Percentiles rank a stretch among this genome's conserved stretches.
phyloP scores from a whole-genome alignment of 176 grass and related monocot species.

The Oryza punctata region DNA sequence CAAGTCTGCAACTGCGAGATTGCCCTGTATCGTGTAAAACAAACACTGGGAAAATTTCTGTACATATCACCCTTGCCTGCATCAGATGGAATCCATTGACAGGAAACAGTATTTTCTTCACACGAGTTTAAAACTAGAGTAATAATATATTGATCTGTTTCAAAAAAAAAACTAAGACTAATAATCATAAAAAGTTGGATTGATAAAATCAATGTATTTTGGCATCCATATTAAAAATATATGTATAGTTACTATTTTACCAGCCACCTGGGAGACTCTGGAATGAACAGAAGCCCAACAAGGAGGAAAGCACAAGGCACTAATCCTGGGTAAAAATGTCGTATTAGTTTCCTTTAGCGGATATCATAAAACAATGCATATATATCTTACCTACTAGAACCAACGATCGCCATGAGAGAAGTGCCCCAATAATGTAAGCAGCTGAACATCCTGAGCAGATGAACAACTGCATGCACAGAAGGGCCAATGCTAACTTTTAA shows the following conservation, averaged over 20 bases:
- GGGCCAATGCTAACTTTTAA: background rate
- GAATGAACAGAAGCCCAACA: constrained; percentile 64
- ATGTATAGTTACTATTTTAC: constrained; percentile 22
- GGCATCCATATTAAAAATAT: background rate
- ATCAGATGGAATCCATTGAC: background rate
- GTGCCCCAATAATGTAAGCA: constrained; percentile 69
- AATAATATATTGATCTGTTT: too few species aligned
- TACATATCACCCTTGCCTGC: background rate
- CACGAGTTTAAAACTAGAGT: background rate
- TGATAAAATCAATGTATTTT: background rate
- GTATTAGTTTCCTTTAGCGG: constrained; percentile 19
- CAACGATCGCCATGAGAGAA: constrained; percentile 67
- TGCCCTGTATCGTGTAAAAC: background rate
- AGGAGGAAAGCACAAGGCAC: constrained; percentile 65
- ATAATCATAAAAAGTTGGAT: background rate
- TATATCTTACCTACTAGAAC: constrained; percentile 64
- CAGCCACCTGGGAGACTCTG: constrained; percentile 89
- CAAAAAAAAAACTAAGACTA: too few species aligned
- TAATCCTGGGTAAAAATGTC: constrained; percentile 51
- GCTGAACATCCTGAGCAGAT: constrained; percentile 66
- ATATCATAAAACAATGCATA: constrained; percentile 17
- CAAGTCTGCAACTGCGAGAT: background rate
- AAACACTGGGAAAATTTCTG: background rate
- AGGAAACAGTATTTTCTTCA: background rate
- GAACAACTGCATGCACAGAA: constrained; percentile 51